A percentile compares a stretch with the other conserved stretches of the same genome.
These are phyloP conservation scores for Antitrichia curtipendula DNA, from an alignment of 225 moss, liverwort and hornwort genomes.

Conservation along the genomic window DNA sequence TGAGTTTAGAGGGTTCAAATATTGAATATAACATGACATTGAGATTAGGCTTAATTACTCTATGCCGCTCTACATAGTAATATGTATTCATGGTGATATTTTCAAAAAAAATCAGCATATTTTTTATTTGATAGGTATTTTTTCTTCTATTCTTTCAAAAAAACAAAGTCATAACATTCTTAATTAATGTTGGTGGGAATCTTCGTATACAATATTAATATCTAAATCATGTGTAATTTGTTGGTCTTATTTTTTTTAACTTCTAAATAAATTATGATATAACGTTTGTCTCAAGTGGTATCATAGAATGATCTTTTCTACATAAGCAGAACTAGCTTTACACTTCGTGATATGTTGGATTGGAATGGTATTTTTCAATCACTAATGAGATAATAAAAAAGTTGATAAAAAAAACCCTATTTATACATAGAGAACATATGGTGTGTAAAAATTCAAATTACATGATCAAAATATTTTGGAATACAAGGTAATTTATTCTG, in stretches of 20 bases:
- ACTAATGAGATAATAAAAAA: too few species aligned
- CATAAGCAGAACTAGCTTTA: neutral
- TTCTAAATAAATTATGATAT: neutral
- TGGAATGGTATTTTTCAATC: neutral
- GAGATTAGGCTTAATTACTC: too few species aligned
- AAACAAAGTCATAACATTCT: too few species aligned
- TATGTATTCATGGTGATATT: too few species aligned
- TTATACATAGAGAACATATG: fast-evolving
- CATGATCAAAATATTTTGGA: neutral
- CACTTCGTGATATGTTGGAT: fast-evolving
- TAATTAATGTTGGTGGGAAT: fast-evolving
- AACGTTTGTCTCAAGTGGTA: neutral
- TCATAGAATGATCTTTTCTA: neutral
- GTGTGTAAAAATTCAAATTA: neutral
- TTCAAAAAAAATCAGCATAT: too few species aligned
- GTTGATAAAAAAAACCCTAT: neutral
- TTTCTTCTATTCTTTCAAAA: neutral
- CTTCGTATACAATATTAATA: neutral
- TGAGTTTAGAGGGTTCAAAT: too few species aligned
- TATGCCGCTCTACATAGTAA: too few species aligned
- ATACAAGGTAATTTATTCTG: neutral
- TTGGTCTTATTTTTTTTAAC: too few species aligned
- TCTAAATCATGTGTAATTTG: neutral
- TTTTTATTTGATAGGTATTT: too few species aligned
- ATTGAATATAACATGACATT: too few species aligned